phyloP scores from a whole-genome alignment of 208 protist genomes.

The Naegleria lovaniensis region DNA sequence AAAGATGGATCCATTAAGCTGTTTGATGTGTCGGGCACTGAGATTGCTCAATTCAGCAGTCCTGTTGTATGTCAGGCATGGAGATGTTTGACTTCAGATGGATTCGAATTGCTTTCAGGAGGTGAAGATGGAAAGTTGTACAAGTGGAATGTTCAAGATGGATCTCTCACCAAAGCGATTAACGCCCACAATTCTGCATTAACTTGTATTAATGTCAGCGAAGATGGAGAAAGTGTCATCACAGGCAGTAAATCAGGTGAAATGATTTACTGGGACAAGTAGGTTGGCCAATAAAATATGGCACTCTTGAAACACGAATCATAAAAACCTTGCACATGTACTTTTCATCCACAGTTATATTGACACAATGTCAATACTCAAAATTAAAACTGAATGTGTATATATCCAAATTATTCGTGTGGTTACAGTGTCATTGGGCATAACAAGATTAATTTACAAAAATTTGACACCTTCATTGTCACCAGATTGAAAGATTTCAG shows the following conservation, averaged over 20 bases:
- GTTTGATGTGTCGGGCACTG: background rate
- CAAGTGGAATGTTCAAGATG: slow-evolving; percentile 13
- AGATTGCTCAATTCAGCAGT: background rate
- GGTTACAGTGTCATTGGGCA: background rate
- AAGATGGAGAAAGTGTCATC: background rate
- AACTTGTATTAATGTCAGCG: background rate
- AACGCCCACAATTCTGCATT: background rate
- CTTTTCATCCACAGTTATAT: no score
- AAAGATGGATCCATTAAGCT: slow-evolving; percentile 13
- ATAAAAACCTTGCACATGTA: no score
- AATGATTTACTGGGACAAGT: background rate
- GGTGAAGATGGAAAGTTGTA: background rate
- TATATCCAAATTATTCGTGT: no score
- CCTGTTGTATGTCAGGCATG: background rate
- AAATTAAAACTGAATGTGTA: no score
- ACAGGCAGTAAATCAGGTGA: background rate
- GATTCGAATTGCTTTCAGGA: background rate
- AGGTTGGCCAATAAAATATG: background rate
- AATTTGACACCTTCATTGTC: slow-evolving; percentile 33
- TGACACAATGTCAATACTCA: no score
- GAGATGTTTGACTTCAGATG: slow-evolving; percentile 6
- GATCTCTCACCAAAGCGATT: background rate
- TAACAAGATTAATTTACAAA: slow-evolving; percentile 11
- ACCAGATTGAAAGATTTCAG: slow-evolving; percentile 24
- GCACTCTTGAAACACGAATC: no score